These are phyloP conservation scores for Sporisorium exsertum DNA, from an alignment of 1,284 basidiomycete species.

Conservation along the genomic window DNA sequence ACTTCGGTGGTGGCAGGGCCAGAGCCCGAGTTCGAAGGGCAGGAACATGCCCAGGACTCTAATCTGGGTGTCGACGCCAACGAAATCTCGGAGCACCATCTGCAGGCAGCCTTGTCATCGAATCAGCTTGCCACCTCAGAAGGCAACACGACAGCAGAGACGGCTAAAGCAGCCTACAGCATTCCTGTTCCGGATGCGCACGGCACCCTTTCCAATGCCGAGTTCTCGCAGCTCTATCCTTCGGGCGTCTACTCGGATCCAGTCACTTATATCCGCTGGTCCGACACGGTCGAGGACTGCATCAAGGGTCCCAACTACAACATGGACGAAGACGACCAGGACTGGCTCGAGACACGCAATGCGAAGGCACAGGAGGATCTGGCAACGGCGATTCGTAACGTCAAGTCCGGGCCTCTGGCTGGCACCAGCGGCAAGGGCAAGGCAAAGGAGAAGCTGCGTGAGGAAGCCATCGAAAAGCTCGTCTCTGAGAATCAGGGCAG, in stretches of 20 bases:
- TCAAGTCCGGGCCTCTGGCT: slow-evolving; percentile 72
- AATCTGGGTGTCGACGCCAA: slow-evolving; percentile 64
- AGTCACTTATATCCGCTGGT: slow-evolving; percentile 82
- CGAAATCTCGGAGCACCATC: slow-evolving; percentile 66
- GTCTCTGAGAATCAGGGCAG: slow-evolving; percentile 73
- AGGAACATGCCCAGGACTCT: slow-evolving; percentile 60
- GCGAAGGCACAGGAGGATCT: slow-evolving; percentile 87
- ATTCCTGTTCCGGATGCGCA: slow-evolving; percentile 68
- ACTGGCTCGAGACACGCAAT: slow-evolving; percentile 93
- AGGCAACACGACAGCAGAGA: slow-evolving; percentile 28
- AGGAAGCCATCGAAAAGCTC: slow-evolving; percentile 72
- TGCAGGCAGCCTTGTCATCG: slow-evolving; percentile 68
- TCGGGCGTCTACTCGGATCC: slow-evolving; percentile 65
- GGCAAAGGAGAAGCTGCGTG: slow-evolving; percentile 71
- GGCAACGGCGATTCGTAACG: slow-evolving; percentile 79
- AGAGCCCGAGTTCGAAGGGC: slow-evolving; percentile 62
- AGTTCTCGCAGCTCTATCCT: slow-evolving; percentile 62
- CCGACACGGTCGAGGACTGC: slow-evolving; percentile 89
- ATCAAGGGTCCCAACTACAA: slow-evolving; percentile 79
- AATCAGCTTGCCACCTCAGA: slow-evolving; percentile 62
- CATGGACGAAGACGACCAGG: slow-evolving; percentile 95
- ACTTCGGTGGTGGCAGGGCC: slow-evolving; percentile 60
- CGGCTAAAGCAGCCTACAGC: slow-evolving; percentile 60
- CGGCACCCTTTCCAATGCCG: slow-evolving; percentile 51
- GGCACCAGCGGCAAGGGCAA: slow-evolving; percentile 51